These are phyloP conservation scores for Fusarium sp. DNA, from an alignment of 2,329 filamentous ascomycete species.

Conservation along the genomic window DNA sequence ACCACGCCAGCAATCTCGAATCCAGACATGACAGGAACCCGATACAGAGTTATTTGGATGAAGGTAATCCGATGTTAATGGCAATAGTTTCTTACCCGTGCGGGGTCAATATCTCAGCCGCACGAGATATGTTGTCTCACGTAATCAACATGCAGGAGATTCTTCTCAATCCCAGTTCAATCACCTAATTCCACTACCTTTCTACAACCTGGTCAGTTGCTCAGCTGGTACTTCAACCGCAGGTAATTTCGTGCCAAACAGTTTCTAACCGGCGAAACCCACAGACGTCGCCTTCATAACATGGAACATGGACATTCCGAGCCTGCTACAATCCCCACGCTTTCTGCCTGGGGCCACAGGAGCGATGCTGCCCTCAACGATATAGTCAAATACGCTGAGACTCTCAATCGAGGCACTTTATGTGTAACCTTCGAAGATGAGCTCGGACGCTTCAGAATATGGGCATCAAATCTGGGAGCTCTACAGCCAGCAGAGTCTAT, in stretches of 20 bases:
- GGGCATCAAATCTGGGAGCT: neutral
- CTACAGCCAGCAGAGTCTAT: neutral
- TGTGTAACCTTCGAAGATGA: neutral
- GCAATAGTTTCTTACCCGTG: accelerated
- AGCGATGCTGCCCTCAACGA: accelerated
- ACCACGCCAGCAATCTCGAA: neutral
- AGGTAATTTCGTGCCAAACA: too few species aligned
- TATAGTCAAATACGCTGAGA: neutral
- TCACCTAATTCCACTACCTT: neutral
- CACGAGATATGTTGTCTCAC: neutral
- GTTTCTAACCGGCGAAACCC: too few species aligned
- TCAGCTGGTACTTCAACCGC: too few species aligned
- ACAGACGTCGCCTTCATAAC: neutral
- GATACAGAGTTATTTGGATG: too few species aligned
- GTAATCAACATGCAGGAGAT: neutral
- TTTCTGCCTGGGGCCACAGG: accelerated
- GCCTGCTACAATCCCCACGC: accelerated
- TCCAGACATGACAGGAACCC: neutral
- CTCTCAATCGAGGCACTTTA: neutral
- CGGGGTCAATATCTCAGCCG: neutral
- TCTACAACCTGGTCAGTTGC: too few species aligned
- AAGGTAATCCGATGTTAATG: accelerated
- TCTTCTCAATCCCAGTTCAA: accelerated
- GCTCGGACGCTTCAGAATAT: neutral
- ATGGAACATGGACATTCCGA: accelerated